These are phyloP conservation scores for Chenopodium berlandieri DNA, from an alignment of 148 eudicot genomes.

Conservation along the genomic window DNA sequence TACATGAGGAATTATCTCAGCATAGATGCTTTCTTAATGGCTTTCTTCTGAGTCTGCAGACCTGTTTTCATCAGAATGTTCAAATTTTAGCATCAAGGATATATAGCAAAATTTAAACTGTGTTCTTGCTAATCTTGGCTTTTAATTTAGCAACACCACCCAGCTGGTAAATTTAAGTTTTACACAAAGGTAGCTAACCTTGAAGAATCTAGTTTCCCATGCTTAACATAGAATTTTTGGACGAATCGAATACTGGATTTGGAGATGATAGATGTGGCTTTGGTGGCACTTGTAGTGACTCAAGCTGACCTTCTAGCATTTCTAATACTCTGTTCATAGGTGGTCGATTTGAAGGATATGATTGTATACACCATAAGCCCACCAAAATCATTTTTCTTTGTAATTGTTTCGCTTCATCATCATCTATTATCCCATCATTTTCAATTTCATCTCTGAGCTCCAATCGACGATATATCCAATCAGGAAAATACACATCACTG, in stretches of 20 bases:
- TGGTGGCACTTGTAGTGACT: constrained; percentile 11
- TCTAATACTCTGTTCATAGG: constrained; percentile 9
- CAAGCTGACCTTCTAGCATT: constrained; percentile 14
- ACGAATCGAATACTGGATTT: not conserved
- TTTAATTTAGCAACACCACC: no score
- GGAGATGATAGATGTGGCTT: not conserved
- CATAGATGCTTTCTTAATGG: no score
- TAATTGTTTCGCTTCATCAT: constrained; percentile 18
- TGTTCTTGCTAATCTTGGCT: no score
- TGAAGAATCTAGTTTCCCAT: not conserved
- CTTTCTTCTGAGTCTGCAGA: no score
- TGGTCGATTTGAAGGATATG: constrained; percentile 13
- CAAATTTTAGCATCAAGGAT: no score
- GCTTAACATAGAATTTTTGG: not conserved
- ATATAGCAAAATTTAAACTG: no score
- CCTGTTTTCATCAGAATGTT: no score
- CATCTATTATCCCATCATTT: not conserved
- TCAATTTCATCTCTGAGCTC: constrained; percentile 5
- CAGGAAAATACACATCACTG: constrained; percentile 6
- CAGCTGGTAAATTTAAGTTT: no score
- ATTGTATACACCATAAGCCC: constrained; percentile 24
- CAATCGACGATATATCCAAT: constrained; percentile 31
- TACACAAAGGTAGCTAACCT: not conserved
- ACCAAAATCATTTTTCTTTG: constrained; percentile 41
- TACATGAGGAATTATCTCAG: no score